Evolutionary conservation across 805 yeast genomes (phyloP).

Genomic region (Debaryomyces maramus): DNA sequence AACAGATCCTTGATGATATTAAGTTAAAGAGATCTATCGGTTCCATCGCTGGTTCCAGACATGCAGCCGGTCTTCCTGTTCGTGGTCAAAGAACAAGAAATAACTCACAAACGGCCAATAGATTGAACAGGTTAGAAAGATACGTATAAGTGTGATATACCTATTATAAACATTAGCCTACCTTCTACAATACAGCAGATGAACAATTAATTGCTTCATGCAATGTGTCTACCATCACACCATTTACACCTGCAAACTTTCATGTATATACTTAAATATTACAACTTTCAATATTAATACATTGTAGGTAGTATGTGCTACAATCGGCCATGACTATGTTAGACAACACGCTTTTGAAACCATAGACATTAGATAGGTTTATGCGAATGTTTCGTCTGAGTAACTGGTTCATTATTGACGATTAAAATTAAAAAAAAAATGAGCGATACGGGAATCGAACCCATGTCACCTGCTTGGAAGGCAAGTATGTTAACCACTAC

Average conservation of each 20-base stretch:
- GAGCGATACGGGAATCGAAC: conserved; percentile 93
- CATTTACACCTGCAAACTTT: no score
- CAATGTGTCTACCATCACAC: no score
- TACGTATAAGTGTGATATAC: conserved; percentile 6
- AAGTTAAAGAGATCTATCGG: conserved; percentile 77
- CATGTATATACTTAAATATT: no score
- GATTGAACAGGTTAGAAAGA: conserved; percentile 77
- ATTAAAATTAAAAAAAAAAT: conserved; percentile 31
- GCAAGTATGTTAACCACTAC: conserved; percentile 91
- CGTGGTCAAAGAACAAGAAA: conserved; percentile 89
- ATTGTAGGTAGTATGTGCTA: no score
- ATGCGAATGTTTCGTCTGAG: neutral
- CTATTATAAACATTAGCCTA: no score
- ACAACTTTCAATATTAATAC: no score
- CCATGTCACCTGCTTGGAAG: conserved; percentile 94
- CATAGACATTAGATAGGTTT: neutral
- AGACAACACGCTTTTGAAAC: no score
- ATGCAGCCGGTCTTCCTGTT: conserved; percentile 66
- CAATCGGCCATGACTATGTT: no score
- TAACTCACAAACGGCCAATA: conserved; percentile 87
- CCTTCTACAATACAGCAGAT: no score
- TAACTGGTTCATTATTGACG: neutral
- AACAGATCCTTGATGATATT: conserved; percentile 75
- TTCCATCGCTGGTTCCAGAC: conserved; percentile 85
- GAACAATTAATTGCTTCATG: no score